Base-by-base conservation (phyloP, 139 green algal species). In the Raphidocelis subcapitata region DNA sequence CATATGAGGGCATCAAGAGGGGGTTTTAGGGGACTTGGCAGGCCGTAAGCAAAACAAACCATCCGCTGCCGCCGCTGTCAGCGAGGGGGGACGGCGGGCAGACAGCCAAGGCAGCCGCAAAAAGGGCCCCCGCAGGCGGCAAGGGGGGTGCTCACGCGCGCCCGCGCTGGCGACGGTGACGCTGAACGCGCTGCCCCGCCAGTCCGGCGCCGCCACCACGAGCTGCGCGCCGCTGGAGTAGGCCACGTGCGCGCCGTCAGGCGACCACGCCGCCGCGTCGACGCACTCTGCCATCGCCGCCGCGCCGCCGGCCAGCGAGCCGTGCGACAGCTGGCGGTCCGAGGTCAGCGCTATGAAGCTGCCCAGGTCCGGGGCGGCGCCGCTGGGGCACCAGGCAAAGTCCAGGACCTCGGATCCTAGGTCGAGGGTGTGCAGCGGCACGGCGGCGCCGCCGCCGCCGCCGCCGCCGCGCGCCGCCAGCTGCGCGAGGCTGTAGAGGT, bases 71-170 rank as follows among this genome's bases (percentile, higher is more conserved):
- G n/a, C n/a, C n/a, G n/a, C n/a, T n/a, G n/a, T n/a, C n/a, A n/a
- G n/a, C n/a, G n/a, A n/a, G n/a, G n/a, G n/a, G n/a, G n/a, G n/a
- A n/a, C n/a, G n/a, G n/a, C n/a, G n/a, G n/a, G n/a, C n/a, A n/a
- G n/a, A n/a, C n/a, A n/a, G n/a, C n/a, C n/a, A n/a, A n/a, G n/a
- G n/a, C n/a, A n/a, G n/a, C n/a, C n/a, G n/a, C n/a, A n/a, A n/a
- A n/a, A n/a, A n/a, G n/a, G n/a, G n/a, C n/a, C n/a, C n/a, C n/a
- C n/a, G n/a, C n/a, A n/a, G n/a, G n/a, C n/a, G n/a, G n/a, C n/a
- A n/a, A n/a, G n/a, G n/a, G n/a, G n/a, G n/a, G n/a, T n/a, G n/a
- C 69, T 69, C 44, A 70, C 70, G 21, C 59, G 69, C 72, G 21
- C 63, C 62, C 33, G 67, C 72, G 36, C 51, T 44, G 44, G 51